Percentiles rank a stretch among this genome's conserved stretches.
Evolutionary conservation across 495 filamentous ascomycete species (phyloP).

Genomic region (Penicillium egyptiacum): DNA sequence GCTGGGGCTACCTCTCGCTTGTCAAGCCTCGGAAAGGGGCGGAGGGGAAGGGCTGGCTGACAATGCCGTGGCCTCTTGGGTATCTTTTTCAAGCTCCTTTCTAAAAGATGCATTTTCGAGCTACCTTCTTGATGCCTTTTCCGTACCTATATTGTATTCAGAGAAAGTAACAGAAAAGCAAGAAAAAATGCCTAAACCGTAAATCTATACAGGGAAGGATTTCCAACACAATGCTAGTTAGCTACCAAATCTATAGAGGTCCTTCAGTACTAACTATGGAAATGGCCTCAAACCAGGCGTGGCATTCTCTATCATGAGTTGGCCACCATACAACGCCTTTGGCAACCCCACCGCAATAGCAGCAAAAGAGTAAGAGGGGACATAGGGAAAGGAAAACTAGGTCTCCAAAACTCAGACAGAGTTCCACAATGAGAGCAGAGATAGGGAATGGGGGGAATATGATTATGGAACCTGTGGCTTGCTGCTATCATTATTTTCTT

Average conservation of each 20-base stretch:
- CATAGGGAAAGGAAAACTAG: constrained; percentile 11
- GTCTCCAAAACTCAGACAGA: constrained; percentile 8
- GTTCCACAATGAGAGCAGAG: constrained; percentile 6
- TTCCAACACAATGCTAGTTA: not conserved
- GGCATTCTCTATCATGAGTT: constrained; percentile 34
- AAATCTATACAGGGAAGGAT: not conserved
- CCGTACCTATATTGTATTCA: too few relatives aligned
- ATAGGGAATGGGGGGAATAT: constrained; percentile 15
- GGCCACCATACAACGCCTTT: constrained; percentile 25
- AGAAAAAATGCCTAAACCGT: not conserved
- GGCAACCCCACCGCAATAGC: constrained; percentile 21
- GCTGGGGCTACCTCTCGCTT: constrained; percentile 4
- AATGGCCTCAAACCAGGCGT: constrained; percentile 23
- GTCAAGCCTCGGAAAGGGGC: constrained; percentile 12
- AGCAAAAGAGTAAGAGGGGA: constrained; percentile 3
- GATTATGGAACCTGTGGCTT: constrained; percentile 31
- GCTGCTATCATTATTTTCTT: constrained; percentile 31
- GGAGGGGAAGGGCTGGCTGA: constrained; percentile 7
- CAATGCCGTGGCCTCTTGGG: not conserved
- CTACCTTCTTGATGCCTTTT: not conserved
- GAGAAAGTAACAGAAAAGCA: not conserved
- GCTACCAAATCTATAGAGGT: constrained; percentile 4
- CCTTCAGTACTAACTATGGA: constrained; percentile 10
- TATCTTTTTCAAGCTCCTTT: not conserved
- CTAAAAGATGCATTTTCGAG: not conserved